A percentile compares a stretch with the other conserved stretches of the same genome.
phyloP scores from a whole-genome alignment of 257 asterid genomes.

The Eustoma russellianum region DNA sequence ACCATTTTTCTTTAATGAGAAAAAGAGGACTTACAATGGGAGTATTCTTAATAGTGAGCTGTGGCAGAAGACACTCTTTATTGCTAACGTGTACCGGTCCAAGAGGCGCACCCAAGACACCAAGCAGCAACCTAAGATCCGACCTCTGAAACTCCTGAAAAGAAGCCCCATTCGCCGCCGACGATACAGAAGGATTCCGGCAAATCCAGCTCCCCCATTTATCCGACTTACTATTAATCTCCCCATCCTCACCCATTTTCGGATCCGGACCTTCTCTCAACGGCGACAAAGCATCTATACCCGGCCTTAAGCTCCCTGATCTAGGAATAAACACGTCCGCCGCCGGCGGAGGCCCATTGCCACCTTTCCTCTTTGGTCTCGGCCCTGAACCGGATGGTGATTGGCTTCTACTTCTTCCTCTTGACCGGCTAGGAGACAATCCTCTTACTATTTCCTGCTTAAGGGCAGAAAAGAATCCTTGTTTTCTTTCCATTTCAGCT shows the following conservation, averaged over 20 bases:
- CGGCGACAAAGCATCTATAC: slow-evolving; percentile 51
- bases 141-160: slow-evolving; percentile 28
- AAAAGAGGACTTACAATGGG: slow-evolving; percentile 53
- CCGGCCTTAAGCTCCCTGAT: slow-evolving; percentile 55
- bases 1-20: neutral
- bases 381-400: slow-evolving; percentile 50
- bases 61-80: slow-evolving; percentile 47
- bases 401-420: slow-evolving; percentile 45
- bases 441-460: slow-evolving; percentile 64
- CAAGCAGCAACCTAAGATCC: slow-evolving; percentile 60
- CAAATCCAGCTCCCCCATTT: slow-evolving; percentile 64
- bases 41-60: slow-evolving; percentile 56
- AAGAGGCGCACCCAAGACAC: slow-evolving; percentile 80
- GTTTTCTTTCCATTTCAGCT: slow-evolving; percentile 48
- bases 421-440: slow-evolving; percentile 52
- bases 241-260: slow-evolving; percentile 35
- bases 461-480: slow-evolving; percentile 55
- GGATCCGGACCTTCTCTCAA: slow-evolving; percentile 76
- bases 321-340: slow-evolving; percentile 46
- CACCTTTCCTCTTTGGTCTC: slow-evolving; percentile 31
- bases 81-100: slow-evolving; percentile 66
- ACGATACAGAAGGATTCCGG: slow-evolving; percentile 50
- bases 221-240: slow-evolving; percentile 48
- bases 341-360: slow-evolving; percentile 36
- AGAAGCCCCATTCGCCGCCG: slow-evolving; percentile 36